phyloP scores from a whole-genome alignment of 75 land plant species.

The Sequoia sempervirens region DNA sequence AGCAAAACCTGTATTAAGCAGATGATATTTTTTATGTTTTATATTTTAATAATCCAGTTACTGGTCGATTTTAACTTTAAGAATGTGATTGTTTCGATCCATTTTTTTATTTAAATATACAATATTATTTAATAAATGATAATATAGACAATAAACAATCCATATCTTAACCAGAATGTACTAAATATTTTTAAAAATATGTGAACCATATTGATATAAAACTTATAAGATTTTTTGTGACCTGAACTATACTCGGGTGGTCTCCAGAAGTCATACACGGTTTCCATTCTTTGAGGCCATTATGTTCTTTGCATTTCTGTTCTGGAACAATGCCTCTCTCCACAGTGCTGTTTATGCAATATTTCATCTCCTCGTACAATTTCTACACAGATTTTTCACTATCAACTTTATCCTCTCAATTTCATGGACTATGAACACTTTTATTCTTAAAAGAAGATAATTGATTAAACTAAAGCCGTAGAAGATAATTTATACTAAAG shows the following conservation, averaged over 20 bases:
- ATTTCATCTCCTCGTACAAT: conserved; percentile 15
- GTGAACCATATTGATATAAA: neutral
- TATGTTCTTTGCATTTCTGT: neutral
- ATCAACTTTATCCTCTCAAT: neutral
- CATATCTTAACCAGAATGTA: too few species aligned
- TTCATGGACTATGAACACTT: too few species aligned
- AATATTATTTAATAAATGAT: too few species aligned
- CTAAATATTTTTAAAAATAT: too few species aligned
- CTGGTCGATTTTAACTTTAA: too few species aligned
- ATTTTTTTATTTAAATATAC: too few species aligned
- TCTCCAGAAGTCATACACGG: conserved; percentile 5
- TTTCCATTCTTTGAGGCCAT: conserved; percentile 12
- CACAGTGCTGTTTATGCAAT: neutral
- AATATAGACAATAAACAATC: too few species aligned
- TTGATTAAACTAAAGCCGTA: neutral
- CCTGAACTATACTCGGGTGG: conserved; percentile 15
- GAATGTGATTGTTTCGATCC: too few species aligned
- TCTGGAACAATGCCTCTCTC: conserved; percentile 9
- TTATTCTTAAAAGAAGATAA: too few species aligned
- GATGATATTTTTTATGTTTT: too few species aligned
- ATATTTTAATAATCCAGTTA: too few species aligned
- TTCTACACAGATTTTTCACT: neutral
- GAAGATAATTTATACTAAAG: neutral
- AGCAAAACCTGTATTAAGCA: conserved; percentile 25
- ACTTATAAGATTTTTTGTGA: neutral